Percentiles rank a stretch among this genome's conserved stretches.
Evolutionary conservation across 192 early-diverging fungal genomes (phyloP).

Genomic region (Coemansia sp.): DNA sequence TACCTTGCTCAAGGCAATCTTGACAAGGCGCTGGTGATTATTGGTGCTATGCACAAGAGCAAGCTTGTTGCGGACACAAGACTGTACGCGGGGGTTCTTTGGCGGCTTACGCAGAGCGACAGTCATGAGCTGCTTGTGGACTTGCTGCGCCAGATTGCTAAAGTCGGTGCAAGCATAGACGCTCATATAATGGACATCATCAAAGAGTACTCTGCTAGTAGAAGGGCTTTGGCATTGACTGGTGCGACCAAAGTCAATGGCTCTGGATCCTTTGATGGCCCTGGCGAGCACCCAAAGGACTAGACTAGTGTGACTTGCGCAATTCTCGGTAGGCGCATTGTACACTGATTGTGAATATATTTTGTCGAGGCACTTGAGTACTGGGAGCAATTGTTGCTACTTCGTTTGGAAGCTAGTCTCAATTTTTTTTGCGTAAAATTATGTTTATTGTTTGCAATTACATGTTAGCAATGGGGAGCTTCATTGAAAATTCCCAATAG

Average conservation of each 20-base stretch:
- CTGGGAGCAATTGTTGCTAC: no score
- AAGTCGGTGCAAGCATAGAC: neutral
- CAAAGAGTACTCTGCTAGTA: constrained; percentile 7
- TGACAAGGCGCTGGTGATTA: constrained; percentile 5
- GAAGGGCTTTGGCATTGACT: neutral
- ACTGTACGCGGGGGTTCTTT: constrained; percentile 20
- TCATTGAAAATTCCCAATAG: neutral
- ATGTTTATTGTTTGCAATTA: neutral
- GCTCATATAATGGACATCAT: constrained; percentile 12
- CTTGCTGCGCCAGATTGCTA: constrained; percentile 24
- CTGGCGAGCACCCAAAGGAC: neutral
- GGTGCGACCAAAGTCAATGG: neutral
- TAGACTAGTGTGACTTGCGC: neutral
- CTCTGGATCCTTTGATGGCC: neutral
- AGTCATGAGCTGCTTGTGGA: constrained; percentile 13
- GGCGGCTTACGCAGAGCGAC: neutral
- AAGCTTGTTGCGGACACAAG: constrained; percentile 1
- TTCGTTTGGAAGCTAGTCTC: no score
- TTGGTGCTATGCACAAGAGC: constrained; percentile 24
- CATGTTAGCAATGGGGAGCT: neutral
- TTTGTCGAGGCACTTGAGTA: neutral
- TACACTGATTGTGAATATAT: neutral
- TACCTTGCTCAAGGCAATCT: neutral
- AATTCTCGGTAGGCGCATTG: neutral
- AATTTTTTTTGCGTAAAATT: neutral